Conservation (phyloP, 2,329 filamentous ascomycete species). For the Xylariomycetidae sp. region DNA sequence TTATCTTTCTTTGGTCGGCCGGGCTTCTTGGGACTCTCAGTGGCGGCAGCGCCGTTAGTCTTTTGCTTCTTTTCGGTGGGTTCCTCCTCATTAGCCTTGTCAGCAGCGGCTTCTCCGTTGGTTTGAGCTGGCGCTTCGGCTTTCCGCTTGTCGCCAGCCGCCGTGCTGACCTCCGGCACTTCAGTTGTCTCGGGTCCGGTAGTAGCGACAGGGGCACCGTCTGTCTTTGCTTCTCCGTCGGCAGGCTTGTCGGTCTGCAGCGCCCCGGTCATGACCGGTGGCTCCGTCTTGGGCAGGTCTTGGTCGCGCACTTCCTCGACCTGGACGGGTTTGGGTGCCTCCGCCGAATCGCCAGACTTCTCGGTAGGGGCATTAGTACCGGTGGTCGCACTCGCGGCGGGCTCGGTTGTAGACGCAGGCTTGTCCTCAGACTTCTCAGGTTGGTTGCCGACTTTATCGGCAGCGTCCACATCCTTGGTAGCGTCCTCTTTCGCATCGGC, state of each 20-base stretch:
- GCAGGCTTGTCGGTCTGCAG: slow-evolving; percentile 14
- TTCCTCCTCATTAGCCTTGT: slow-evolving; percentile 15
- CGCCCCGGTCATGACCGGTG: slow-evolving; percentile 10
- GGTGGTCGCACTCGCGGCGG: slow-evolving; percentile 5
- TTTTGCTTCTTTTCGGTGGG: slow-evolving; percentile 36
- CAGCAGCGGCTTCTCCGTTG: slow-evolving; percentile 9
- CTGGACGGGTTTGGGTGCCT: slow-evolving; percentile 22
- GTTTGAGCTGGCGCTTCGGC: slow-evolving; percentile 11
- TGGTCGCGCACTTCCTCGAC: slow-evolving; percentile 24
- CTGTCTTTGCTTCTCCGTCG: slow-evolving; percentile 13
- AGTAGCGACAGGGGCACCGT: slow-evolving; percentile 5
- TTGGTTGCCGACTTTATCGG: slow-evolving; percentile 13
- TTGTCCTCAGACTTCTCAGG: slow-evolving; percentile 17
- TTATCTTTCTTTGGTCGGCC: slow-evolving; percentile 31
- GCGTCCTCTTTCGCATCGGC: slow-evolving; percentile 14
- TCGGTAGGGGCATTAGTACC: slow-evolving; percentile 7
- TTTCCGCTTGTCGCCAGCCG: slow-evolving; percentile 22
- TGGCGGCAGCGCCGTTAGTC: slow-evolving; percentile 26
- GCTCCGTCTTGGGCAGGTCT: slow-evolving; percentile 14
- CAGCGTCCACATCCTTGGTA: slow-evolving; percentile 13
- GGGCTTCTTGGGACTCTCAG: slow-evolving; percentile 23
- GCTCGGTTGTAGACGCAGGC: background rate
- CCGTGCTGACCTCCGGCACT: slow-evolving; percentile 7
- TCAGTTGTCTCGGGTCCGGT: slow-evolving; percentile 3
- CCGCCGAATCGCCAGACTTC: slow-evolving; percentile 13